Evolutionary conservation across 768 basidiomycete species (phyloP), one percentile per base, ranked within the genome.

Genomic region (Hypholoma sublateritium): DNA sequence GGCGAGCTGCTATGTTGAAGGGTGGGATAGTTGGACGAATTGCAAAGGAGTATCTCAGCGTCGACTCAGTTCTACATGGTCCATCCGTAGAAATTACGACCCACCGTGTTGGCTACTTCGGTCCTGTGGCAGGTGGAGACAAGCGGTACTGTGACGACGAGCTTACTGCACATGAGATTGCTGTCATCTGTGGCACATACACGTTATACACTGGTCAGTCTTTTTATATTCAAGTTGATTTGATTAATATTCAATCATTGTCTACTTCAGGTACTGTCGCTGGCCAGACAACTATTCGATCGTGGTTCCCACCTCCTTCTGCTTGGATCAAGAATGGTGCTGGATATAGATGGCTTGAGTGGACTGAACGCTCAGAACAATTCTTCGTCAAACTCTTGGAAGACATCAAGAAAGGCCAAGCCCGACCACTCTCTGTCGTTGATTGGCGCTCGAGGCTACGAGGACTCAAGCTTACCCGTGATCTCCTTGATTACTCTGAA

Each of bases 121-220:
- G 24, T 16, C 19, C 37, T n/a, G 16, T 39, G n/a, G 61, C 39
- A 21, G 4, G 5, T 14, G 16, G 35, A 6, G 57, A 41, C 9
- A 13, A 28, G 12, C 19, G 8, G 13, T 62, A 53, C n/a, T 59
- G 57, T 17, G 61, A 62, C 16, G 50, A 62, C n/a, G 51, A 56
- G 16, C 50, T 62, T 12, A 59, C 51, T 11, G 61, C 53, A 16
- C 4, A 56, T 39, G 61, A 62, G 24, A 25, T 57, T n/a, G 55
- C 61, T 1, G 46, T 53, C 11, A 56, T 62, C n/a, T 58, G 57
- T 24, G 57, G 61, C 14, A 55, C 57, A 21, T 59, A 62, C n/a
- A 36, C 50, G 16, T 41, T 62, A 13, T 62, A 62, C 22, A 58
- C 55, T 9, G 46, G 61, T 50, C 46, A 28, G 41, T n/a, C n/a